These are phyloP conservation scores for Paracamarosporium sp. DNA, from an alignment of 2,329 filamentous ascomycete genomes.

Conservation along the genomic window DNA sequence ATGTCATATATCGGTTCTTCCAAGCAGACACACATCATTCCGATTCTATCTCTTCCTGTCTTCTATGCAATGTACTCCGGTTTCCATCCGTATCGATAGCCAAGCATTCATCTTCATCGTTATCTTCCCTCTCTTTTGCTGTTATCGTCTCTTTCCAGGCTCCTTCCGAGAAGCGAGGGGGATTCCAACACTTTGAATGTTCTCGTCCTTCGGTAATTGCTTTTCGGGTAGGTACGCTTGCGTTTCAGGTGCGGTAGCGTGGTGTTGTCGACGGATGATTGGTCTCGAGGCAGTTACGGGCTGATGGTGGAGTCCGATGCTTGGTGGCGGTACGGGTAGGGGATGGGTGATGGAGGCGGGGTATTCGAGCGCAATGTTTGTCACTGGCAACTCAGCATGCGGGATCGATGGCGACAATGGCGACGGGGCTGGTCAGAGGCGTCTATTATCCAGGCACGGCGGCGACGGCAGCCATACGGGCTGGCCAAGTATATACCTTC, in stretches of 20 bases:
- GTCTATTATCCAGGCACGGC: background rate
- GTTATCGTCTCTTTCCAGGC: constrained; percentile 9
- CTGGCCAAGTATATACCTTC: background rate
- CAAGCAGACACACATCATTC: background rate
- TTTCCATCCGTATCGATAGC: background rate
- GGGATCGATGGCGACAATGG: background rate
- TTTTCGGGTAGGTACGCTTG: constrained; percentile 27
- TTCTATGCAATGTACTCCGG: background rate
- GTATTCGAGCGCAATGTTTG: too few species aligned
- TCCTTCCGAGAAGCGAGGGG: background rate
- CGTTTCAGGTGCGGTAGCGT: constrained; percentile 29
- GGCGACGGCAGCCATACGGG: background rate
- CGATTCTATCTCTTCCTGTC: background rate
- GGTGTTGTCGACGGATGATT: constrained; percentile 24
- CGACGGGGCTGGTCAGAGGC: background rate
- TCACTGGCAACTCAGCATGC: background rate
- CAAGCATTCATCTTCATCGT: background rate
- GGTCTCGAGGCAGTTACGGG: constrained; percentile 21
- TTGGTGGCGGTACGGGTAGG: constrained; percentile 4
- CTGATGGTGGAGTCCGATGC: constrained; percentile 31
- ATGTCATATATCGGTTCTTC: background rate
- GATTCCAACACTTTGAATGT: background rate
- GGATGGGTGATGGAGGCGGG: constrained; percentile 14
- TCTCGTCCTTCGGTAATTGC: background rate
- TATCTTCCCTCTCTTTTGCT: background rate